Conservation (phyloP, 257 asterid species). For the Nicotiana obtusifolia region DNA sequence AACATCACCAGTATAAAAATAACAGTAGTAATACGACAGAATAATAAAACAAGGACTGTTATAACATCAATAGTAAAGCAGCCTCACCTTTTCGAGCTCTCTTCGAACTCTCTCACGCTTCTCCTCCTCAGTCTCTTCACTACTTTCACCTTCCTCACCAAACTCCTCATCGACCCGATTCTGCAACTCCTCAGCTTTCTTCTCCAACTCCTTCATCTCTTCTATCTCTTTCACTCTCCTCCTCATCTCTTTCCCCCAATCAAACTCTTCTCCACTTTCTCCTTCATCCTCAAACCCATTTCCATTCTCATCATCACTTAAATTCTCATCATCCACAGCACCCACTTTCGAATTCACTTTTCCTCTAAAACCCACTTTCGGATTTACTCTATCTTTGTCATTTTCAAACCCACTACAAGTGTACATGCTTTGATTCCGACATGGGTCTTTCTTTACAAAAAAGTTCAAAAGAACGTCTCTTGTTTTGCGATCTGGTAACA, state of each 20-base stretch:
- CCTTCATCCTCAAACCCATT: slow-evolving; percentile 64
- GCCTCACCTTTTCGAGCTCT: slow-evolving; percentile 73
- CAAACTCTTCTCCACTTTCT: slow-evolving; percentile 36
- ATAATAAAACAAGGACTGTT: background rate
- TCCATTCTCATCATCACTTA: slow-evolving; percentile 80
- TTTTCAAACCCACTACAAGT: slow-evolving; percentile 36
- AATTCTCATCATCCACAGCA: slow-evolving; percentile 66
- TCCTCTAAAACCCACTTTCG: slow-evolving; percentile 25
- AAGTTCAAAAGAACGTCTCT: slow-evolving; percentile 41
- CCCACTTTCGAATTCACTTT: slow-evolving; percentile 55
- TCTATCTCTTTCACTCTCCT: slow-evolving; percentile 75
- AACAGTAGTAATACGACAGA: background rate
- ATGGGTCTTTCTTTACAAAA: slow-evolving; percentile 41
- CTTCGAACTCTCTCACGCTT: slow-evolving; percentile 74
- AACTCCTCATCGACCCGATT: slow-evolving; percentile 51
- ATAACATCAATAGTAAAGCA: background rate
- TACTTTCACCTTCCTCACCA: slow-evolving; percentile 25
- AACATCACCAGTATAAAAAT: background rate
- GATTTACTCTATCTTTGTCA: slow-evolving; percentile 35
- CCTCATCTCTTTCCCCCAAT: slow-evolving; percentile 90
- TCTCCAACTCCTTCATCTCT: slow-evolving; percentile 82
- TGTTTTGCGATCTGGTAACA: slow-evolving; percentile 25
- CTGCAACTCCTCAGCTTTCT: slow-evolving; percentile 86
- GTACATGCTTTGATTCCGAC: slow-evolving; percentile 27
- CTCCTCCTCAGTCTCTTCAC: slow-evolving; percentile 69